Evolutionary conservation across 2,329 filamentous ascomycete genomes (phyloP).

Genomic region (Thelonectria discophora): DNA sequence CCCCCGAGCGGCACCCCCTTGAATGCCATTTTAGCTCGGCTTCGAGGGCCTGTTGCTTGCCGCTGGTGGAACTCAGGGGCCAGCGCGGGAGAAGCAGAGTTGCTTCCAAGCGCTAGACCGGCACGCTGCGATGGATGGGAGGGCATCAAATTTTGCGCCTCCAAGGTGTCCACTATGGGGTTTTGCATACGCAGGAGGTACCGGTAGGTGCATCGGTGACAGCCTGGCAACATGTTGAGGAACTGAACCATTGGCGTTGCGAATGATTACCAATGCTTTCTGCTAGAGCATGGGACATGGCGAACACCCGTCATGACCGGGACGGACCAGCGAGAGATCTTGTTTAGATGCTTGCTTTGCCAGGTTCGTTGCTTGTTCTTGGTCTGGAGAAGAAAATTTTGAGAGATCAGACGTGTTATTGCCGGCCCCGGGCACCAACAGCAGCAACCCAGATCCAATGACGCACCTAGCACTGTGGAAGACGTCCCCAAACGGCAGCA

Average conservation of each 20-base stretch:
- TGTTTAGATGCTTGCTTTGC: constrained; percentile 15
- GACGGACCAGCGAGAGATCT: constrained; percentile 4
- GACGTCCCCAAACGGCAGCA: constrained; percentile 11
- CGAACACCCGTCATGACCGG: constrained; percentile 8
- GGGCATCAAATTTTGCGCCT: constrained; percentile 27
- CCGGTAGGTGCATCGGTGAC: constrained; percentile 10
- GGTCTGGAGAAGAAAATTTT: constrained; percentile 6
- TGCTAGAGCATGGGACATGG: neutral
- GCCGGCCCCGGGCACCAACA: constrained; percentile 28
- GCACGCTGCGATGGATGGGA: constrained; percentile 29
- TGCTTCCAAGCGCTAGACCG: constrained; percentile 33
- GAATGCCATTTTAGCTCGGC: constrained; percentile 39
- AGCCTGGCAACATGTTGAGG: constrained; percentile 16
- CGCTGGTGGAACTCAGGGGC: constrained; percentile 34
- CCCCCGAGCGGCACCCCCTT: constrained; percentile 23
- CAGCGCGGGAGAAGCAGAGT: constrained; percentile 27
- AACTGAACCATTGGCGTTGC: constrained; percentile 4
- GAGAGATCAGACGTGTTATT: constrained; percentile 32
- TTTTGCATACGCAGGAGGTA: too few relatives aligned
- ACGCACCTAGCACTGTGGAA: constrained; percentile 32
- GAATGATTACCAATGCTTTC: neutral
- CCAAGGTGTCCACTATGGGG: constrained; percentile 26
- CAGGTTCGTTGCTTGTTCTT: constrained; percentile 27
- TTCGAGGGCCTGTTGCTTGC: constrained; percentile 35
- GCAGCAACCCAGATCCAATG: constrained; percentile 36